Percentiles rank a stretch among this genome's conserved stretches.
phyloP scores from a whole-genome alignment of 2,329 filamentous ascomycete genomes.

The Trichoderma sp. region DNA sequence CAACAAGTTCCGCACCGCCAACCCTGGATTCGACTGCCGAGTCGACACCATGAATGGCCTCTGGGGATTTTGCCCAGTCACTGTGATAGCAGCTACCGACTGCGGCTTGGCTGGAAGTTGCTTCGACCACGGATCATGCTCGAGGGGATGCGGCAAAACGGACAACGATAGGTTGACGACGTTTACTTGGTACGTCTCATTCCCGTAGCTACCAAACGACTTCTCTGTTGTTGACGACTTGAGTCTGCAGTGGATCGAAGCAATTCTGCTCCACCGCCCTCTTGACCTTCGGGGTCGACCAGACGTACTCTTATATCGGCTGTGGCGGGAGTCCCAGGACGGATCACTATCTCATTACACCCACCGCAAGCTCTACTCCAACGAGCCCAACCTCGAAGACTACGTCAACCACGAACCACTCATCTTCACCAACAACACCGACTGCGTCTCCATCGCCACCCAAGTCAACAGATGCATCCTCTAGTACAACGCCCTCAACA shows the following conservation, averaged over 20 bases:
- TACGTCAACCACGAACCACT: neutral
- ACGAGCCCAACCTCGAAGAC: neutral
- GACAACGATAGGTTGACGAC: conserved; percentile 36
- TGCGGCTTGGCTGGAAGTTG: conserved; percentile 45
- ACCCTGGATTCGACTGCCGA: conserved; percentile 42
- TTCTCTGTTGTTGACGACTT: neutral
- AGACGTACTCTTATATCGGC: conserved; percentile 43
- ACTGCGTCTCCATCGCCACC: conserved; percentile 11
- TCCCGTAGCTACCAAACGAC: neutral
- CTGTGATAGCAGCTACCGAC: conserved; percentile 41
- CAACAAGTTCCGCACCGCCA: conserved; percentile 37
- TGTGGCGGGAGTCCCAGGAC: conserved; percentile 37
- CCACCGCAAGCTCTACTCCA: conserved; percentile 15
- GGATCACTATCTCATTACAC: conserved; percentile 34
- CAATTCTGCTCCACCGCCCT: conserved; percentile 42
- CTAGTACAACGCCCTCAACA: conserved; percentile 18
- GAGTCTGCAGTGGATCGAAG: conserved; percentile 9
- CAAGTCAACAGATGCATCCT: conserved; percentile 24
- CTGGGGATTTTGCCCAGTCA: conserved; percentile 47
- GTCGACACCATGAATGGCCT: conserved; percentile 41
- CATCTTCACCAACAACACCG: conserved; percentile 14
- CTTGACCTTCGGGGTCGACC: conserved; percentile 38
- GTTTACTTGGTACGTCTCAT: conserved; percentile 40
- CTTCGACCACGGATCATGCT: conserved; percentile 40
- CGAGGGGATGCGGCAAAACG: conserved; percentile 39